Base-by-base conservation (phyloP, 2,329 filamentous ascomycete species). In the Huntiella omanensis region DNA sequence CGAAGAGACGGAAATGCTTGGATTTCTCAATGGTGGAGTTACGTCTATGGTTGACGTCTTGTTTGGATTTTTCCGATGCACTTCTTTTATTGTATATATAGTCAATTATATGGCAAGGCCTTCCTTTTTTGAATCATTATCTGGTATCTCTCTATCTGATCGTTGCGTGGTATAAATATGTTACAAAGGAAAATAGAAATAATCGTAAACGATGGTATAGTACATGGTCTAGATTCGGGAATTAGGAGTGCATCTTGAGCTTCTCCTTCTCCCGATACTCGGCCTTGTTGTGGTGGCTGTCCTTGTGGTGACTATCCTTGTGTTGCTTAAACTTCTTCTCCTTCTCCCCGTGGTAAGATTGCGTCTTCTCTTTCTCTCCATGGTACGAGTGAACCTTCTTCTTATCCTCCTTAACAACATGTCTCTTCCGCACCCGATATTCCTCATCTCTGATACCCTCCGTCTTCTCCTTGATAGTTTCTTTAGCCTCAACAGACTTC, bases 181-280 rank as follows among this genome's bases (percentile, higher is more conserved):
- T 28, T 28, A 28, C 22, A 28, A 28, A 28, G 6, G 22, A 28
- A 28, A 28, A 28, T 6, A 8, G 2, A 8, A 8, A 28, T 3
- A 28, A 15, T 3, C 8, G 38, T 15, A 12, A 42, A 33, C 40
- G 19, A 22, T 4, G 12, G 19, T 13, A 16, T 6, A 6, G n/a
- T 12, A 15, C 34, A 4, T 45, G 11, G 16, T 17, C 16, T 17
- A 17, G 17, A 17, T 16, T 40, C 11, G 22, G 10, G 33, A 17
- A 33, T 8, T 28, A 28, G 6, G 22, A 28, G 22, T 28, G 22
- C 22, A 28, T 28, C 22, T 45, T 33, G 12, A 45, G 13, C 43
- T 45, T 45, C 8, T 39, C 16, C 36, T 38, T 45, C 19, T 45
- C 19, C 8, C 38, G 13, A n/a, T 45, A 39, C 16, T 39, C 19